Percentiles rank a stretch among this genome's conserved stretches.
phyloP scores from a whole-genome alignment of 495 filamentous ascomycete genomes.

The Cairneyella variabilis region DNA sequence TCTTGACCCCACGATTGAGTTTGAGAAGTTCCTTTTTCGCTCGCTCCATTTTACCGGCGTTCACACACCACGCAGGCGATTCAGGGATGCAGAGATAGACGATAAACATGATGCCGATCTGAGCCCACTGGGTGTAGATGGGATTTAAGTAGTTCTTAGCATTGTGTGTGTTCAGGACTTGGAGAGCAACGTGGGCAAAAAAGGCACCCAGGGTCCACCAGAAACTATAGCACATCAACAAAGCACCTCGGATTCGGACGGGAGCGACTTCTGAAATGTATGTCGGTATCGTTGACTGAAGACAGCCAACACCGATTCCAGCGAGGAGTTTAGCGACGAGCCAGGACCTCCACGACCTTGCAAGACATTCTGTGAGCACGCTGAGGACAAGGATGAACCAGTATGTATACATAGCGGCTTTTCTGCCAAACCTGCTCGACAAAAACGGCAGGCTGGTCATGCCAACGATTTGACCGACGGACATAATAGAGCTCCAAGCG shows the following conservation, averaged over 20 bases:
- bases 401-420: slow-evolving; percentile 13
- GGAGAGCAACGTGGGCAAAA: slow-evolving; percentile 9
- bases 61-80: slow-evolving; percentile 12
- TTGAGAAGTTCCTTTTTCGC: slow-evolving; percentile 3
- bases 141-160: slow-evolving; percentile 13
- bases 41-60: background rate
- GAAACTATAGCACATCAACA: slow-evolving; percentile 16
- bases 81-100: slow-evolving; percentile 4
- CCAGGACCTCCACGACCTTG: slow-evolving; percentile 9
- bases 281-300: slow-evolving; percentile 11
- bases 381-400: slow-evolving; percentile 13
- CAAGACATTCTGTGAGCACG: slow-evolving; percentile 5
- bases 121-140: slow-evolving; percentile 16
- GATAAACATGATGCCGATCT: slow-evolving; percentile 5
- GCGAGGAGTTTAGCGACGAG: slow-evolving; percentile 12
- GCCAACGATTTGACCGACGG: slow-evolving; percentile 16
- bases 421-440: slow-evolving; percentile 11
- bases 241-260: slow-evolving; percentile 11
- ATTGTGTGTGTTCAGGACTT: slow-evolving; percentile 2
- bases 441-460: slow-evolving; percentile 5
- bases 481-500: slow-evolving; percentile 11
- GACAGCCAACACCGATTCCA: slow-evolving; percentile 19
- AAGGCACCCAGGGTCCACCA: slow-evolving; percentile 15
- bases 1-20: slow-evolving; percentile 9
- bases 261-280: slow-evolving; percentile 16